Percentiles rank a stretch among this genome's conserved stretches.
phyloP scores from a whole-genome alignment of 2,329 filamentous ascomycete genomes.

The Fusarium metavorans region DNA sequence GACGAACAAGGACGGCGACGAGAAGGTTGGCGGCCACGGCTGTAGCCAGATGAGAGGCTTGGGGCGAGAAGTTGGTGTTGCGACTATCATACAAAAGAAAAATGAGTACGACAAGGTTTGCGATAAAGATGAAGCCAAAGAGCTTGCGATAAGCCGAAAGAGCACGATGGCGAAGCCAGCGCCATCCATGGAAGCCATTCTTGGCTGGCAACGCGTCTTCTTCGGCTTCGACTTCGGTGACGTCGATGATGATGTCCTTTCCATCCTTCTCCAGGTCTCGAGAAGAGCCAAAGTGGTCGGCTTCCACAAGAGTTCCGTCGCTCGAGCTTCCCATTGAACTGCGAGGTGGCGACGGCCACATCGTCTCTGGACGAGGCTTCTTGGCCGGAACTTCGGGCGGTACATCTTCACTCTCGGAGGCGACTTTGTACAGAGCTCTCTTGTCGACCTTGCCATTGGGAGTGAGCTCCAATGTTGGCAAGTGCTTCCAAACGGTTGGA shows the following conservation, averaged over 20 bases:
- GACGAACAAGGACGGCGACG: conserved; percentile 58
- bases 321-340: conserved; percentile 5
- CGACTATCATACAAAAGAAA: conserved; percentile 14
- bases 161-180: conserved; percentile 27
- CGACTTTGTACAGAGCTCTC: conserved; percentile 10
- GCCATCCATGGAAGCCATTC: conserved; percentile 32
- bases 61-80: conserved; percentile 22
- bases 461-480: conserved; percentile 23
- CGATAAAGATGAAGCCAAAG: conserved; percentile 27
- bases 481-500: conserved; percentile 22
- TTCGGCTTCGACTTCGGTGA: conserved; percentile 4
- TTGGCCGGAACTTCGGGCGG: background rate
- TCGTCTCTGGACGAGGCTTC: background rate
- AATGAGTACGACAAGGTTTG: conserved; percentile 21
- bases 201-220: conserved; percentile 25
- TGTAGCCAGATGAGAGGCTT: conserved; percentile 15
- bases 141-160: conserved; percentile 33
- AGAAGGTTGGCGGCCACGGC: conserved; percentile 48
- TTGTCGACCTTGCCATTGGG: conserved; percentile 34
- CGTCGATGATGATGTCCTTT: background rate
- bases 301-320: background rate
- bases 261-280: conserved; percentile 21
- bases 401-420: background rate
- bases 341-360: conserved; percentile 2
- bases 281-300: background rate